A percentile compares a stretch with the other conserved stretches of the same genome.
phyloP scores from a whole-genome alignment of 805 yeast species.

The Lachancea cidri region DNA sequence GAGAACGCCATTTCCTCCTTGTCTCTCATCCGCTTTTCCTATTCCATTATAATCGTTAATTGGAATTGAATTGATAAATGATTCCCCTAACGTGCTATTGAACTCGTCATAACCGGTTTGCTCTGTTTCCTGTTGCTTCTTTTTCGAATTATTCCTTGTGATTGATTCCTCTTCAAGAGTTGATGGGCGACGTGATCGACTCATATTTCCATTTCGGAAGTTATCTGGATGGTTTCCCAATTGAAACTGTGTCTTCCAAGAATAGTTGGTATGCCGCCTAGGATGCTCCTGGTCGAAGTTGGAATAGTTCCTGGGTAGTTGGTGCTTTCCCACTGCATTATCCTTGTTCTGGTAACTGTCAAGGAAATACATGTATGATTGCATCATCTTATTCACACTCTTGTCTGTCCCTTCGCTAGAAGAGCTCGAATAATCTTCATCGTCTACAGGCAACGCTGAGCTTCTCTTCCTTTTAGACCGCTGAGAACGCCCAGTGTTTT shows the following conservation, averaged over 20 bases:
- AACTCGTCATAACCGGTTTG: not conserved
- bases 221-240: slow-evolving; percentile 24
- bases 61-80: slow-evolving; percentile 37
- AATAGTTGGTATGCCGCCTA: slow-evolving; percentile 18
- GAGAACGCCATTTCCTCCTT: slow-evolving; percentile 47
- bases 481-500: slow-evolving; percentile 4
- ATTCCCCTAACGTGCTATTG: slow-evolving; percentile 36
- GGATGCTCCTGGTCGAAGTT: slow-evolving; percentile 5
- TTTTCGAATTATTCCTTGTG: not conserved
- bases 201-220: not conserved
- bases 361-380: slow-evolving; percentile 79
- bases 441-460: slow-evolving; percentile 10
- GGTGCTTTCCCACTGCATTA: slow-evolving; percentile 33
- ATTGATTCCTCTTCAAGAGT: not conserved
- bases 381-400: slow-evolving; percentile 80
- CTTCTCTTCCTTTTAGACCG: slow-evolving; percentile 7
- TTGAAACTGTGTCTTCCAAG: slow-evolving; percentile 33
- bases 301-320: slow-evolving; percentile 19
- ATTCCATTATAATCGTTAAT: slow-evolving; percentile 8
- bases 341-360: slow-evolving; percentile 66
- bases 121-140: not conserved
- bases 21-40: slow-evolving; percentile 8
- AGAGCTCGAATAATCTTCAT: slow-evolving; percentile 13
- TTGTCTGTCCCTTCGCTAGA: slow-evolving; percentile 33
- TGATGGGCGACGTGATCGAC: not conserved